Evolutionary conservation across 257 asterid species (phyloP).

Genomic region (Petunia secreta): DNA sequence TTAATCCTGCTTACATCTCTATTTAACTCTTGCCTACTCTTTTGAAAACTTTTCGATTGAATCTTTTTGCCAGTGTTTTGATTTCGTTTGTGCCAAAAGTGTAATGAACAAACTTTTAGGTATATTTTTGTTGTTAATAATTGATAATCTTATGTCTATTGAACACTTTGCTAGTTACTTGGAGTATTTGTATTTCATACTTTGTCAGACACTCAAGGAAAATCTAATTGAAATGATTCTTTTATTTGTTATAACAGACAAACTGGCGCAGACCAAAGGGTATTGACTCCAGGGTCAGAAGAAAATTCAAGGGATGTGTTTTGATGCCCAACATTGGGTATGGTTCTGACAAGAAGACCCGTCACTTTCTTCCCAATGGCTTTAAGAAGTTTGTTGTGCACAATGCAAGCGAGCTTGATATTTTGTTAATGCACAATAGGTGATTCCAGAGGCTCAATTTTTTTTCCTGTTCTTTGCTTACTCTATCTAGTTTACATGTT

Average conservation of each 20-base stretch:
- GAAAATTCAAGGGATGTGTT: conserved; percentile 39
- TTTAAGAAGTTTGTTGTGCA: conserved; percentile 46
- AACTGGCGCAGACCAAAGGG: conserved; percentile 83
- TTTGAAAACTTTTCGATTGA: no score
- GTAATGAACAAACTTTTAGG: no score
- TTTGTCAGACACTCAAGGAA: no score
- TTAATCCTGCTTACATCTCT: conserved; percentile 34
- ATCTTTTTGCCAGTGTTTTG: no score
- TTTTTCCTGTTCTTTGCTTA: background rate
- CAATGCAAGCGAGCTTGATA: conserved; percentile 58
- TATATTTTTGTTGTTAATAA: no score
- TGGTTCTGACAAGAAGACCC: conserved; percentile 73
- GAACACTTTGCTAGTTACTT: no score
- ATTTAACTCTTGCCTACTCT: no score
- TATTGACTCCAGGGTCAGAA: conserved; percentile 58
- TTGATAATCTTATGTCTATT: no score
- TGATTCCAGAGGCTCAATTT: background rate
- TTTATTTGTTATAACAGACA: conserved; percentile 33
- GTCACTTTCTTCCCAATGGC: conserved; percentile 53
- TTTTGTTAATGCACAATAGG: conserved; percentile 82
- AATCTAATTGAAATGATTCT: background rate
- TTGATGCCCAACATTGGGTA: conserved; percentile 80
- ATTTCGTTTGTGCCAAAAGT: no score
- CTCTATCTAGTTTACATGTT: no score
- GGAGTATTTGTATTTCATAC: no score